Evolutionary conservation across 2,329 filamentous ascomycete species (phyloP), one percentile per base, ranked within the genome.

Genomic region (Alternaria atra): DNA sequence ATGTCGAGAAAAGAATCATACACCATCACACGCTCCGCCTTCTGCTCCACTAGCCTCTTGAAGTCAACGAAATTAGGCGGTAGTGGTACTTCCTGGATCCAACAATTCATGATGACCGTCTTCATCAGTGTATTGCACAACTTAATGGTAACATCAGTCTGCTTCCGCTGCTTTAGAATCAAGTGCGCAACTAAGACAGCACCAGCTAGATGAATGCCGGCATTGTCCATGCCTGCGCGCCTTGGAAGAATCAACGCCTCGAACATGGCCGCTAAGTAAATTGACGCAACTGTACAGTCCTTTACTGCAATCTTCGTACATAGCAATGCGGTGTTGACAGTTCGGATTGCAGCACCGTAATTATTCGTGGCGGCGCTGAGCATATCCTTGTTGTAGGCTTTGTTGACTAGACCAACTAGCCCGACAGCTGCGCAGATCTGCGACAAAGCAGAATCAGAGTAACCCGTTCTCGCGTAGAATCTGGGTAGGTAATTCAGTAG

Each of bases 231-330:
- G 9, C 67, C 68, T 27, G 51, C 55, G 0, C 50, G 46, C 9
- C 56, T 55, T 15, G 70, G 68, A 9, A 66, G 54, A 27, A 71
- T 60, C 48, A 76, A 53, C 10, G 71, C 62, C 53, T 76, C 72
- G 55, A 72, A 75, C 64, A 74, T 72, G 9, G 70, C 65, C 2
- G 71, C 63, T 43, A 73, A 57, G 48, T 74, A 60, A 6, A 75
- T 69, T 2, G 71, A 65, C 35, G 71, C 60, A 2, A 76, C 61
- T 7, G 67, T 72, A 5, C 70, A 59, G 29, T 74, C 73, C 25
- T 58, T 52, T 12, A 53, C 40, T 7, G 58, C 68, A 10, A 40
- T 43, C 6, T 58, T 62, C 1, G 67, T 53, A 17, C 51, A 57
- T 2, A 63, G 65, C 32, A 76, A 48, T 20, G 68, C 60, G 3